Conservation (phyloP, 768 basidiomycete genomes). For the Suillus subaureus region DNA sequence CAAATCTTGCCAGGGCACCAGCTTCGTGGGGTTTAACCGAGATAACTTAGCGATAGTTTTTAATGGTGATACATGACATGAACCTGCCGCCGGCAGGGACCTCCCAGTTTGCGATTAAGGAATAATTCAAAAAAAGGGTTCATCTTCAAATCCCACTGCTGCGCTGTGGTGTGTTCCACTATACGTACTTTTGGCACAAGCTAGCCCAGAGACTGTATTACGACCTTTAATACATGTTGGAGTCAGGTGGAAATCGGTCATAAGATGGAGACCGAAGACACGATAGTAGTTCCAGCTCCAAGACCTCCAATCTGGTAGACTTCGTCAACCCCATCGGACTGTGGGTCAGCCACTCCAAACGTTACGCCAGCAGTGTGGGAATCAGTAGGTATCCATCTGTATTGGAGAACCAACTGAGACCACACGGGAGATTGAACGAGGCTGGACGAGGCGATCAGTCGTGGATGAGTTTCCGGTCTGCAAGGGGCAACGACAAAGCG, state of each 20-base stretch:
- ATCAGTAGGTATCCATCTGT: too few relatives aligned
- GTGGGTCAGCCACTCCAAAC: too few relatives aligned
- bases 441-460: constrained; percentile 36
- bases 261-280: constrained; percentile 42
- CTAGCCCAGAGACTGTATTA: constrained; percentile 16
- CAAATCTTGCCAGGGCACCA: not conserved
- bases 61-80: not conserved
- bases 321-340: too few relatives aligned
- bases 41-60: not conserved
- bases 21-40: not conserved
- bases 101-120: not conserved
- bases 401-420: constrained; percentile 35
- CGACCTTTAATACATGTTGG: constrained; percentile 47
- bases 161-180: not conserved
- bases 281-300: constrained; percentile 25
- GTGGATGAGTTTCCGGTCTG: constrained; percentile 17
- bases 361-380: too few relatives aligned
- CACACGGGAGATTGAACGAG: constrained; percentile 51
- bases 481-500: too few relatives aligned
- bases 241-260: constrained; percentile 47
- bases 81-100: not conserved
- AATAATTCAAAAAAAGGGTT: not conserved
- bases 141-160: not conserved
- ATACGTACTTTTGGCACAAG: not conserved
- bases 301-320: too few relatives aligned